A percentile compares a stretch with the other conserved stretches of the same genome.
These are phyloP conservation scores for Ceratocystis albifundus DNA, from an alignment of 2,329 filamentous ascomycete species.

Conservation along the genomic window DNA sequence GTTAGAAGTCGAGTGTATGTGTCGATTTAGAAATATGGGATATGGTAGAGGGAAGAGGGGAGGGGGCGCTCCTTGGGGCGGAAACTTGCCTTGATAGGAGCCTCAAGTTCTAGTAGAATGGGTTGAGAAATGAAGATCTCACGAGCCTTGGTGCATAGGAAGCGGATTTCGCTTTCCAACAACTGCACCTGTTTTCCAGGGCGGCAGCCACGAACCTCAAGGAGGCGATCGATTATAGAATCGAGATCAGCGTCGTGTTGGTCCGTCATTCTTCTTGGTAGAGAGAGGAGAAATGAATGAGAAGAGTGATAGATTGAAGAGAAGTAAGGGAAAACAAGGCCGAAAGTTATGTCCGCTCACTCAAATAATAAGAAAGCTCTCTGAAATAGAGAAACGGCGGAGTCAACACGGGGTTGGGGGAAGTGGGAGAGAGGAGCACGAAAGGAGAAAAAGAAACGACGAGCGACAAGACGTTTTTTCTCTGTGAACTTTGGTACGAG, in stretches of 20 bases:
- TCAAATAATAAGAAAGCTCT: neutral
- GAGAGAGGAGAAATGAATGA: constrained; percentile 1
- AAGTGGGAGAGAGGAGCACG: neutral
- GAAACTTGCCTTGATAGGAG: constrained; percentile 83
- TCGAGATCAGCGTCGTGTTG: constrained; percentile 91
- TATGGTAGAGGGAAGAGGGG: neutral
- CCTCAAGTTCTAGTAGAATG: constrained; percentile 92
- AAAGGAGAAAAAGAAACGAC: constrained; percentile 5
- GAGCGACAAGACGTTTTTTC: neutral
- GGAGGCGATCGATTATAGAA: constrained; percentile 95
- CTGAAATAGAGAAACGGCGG: constrained; percentile 15
- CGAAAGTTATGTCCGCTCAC: constrained; percentile 11
- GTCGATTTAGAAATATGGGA: neutral
- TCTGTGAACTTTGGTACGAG: neutral
- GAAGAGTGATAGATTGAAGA: constrained; percentile 11
- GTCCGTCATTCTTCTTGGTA: constrained; percentile 42
- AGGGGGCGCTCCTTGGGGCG: neutral
- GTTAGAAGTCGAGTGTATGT: constrained; percentile 17
- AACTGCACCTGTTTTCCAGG: constrained; percentile 98
- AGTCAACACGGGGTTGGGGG: constrained; percentile 10
- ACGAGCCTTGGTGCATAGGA: constrained; percentile 92
- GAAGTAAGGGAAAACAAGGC: neutral
- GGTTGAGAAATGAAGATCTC: constrained; percentile 99
- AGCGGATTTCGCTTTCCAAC: constrained; percentile 90
- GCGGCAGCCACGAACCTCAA: constrained; percentile 94